phyloP scores from a whole-genome alignment of 176 grass and related monocot species.

The Areca catechu region DNA sequence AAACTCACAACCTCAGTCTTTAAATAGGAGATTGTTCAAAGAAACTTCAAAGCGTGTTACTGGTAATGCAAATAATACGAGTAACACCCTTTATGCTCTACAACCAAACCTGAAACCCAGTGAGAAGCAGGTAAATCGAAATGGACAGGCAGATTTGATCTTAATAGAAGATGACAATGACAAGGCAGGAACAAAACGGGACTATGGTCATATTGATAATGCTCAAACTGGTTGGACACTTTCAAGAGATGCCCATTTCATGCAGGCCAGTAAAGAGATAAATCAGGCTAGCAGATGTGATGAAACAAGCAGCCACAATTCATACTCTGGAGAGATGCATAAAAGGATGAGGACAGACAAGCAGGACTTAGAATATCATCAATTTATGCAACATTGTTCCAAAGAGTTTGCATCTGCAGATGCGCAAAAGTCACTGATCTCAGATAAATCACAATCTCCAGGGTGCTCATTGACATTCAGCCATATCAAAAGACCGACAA shows the following conservation, averaged over 20 bases:
- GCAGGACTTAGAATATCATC: conserved; percentile 1
- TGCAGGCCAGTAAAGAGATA: no score
- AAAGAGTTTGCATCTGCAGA: conserved; percentile 17
- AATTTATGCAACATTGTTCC: background rate
- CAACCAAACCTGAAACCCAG: no score
- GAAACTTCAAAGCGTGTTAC: conserved; percentile 12
- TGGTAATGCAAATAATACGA: conserved; percentile 15
- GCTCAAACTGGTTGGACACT: no score
- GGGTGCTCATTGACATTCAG: conserved; percentile 31
- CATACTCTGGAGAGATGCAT: no score
- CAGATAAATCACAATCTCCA: conserved; percentile 15
- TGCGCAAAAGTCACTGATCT: background rate
- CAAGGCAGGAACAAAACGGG: no score
- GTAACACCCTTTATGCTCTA: background rate
- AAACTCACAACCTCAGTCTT: conserved; percentile 12
- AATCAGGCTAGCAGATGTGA: no score
- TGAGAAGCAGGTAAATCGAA: no score
- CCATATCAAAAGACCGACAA: conserved; percentile 32
- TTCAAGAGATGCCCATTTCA: no score
- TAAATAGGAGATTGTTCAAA: conserved; percentile 2
- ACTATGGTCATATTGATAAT: no score
- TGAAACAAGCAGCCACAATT: no score
- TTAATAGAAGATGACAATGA: no score
- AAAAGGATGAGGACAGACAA: conserved; percentile 6
- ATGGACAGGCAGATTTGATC: no score